These are phyloP conservation scores for Strobilomyces dryophilus DNA, from an alignment of 768 basidiomycete species.

Conservation along the genomic window DNA sequence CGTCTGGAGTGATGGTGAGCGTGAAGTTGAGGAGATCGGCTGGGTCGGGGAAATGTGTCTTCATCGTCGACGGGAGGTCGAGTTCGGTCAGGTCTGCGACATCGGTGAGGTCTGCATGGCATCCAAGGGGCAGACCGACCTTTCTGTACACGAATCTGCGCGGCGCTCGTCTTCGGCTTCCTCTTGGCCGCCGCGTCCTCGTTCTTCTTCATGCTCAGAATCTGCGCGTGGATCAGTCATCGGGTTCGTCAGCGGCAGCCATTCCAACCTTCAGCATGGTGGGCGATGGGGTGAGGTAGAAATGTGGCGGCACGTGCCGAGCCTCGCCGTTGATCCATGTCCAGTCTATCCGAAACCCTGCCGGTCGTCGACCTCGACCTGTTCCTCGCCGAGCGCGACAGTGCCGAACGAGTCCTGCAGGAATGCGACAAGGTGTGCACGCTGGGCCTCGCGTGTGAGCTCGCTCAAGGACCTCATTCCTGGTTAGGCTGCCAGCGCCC, in stretches of 20 bases:
- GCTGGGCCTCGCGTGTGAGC: not conserved
- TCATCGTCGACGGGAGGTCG: slow-evolving; percentile 94
- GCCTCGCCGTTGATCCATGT: slow-evolving; percentile 22
- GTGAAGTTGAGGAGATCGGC: slow-evolving; percentile 95
- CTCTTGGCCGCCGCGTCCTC: slow-evolving; percentile 97
- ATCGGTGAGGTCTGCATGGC: slow-evolving; percentile 2
- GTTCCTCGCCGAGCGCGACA: slow-evolving; percentile 46
- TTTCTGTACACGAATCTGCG: slow-evolving; percentile 99
- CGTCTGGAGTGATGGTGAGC: slow-evolving; percentile 93
- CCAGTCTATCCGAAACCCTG: slow-evolving; percentile 47
- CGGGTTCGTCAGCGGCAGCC: not conserved
- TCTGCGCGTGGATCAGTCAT: slow-evolving; percentile 45
- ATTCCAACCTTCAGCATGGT: slow-evolving; percentile 43
- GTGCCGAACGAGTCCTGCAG: slow-evolving; percentile 44
- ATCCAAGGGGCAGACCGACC: slow-evolving; percentile 43
- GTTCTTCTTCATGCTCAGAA: slow-evolving; percentile 99
- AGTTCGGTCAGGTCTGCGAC: slow-evolving; percentile 88
- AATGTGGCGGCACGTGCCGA: slow-evolving; percentile 31
- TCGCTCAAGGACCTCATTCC: not conserved
- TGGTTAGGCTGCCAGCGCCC: slow-evolving; percentile 68
- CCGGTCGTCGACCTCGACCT: slow-evolving; percentile 78
- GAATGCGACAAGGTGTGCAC: slow-evolving; percentile 62
- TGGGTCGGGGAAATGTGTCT: slow-evolving; percentile 89
- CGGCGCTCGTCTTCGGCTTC: slow-evolving; percentile 97
- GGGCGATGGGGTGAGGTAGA: slow-evolving; percentile 19